Evolutionary conservation across 805 yeast genomes (phyloP), one percentile per base, ranked within the genome.

Genomic region (Metschnikowia lochheadii): DNA sequence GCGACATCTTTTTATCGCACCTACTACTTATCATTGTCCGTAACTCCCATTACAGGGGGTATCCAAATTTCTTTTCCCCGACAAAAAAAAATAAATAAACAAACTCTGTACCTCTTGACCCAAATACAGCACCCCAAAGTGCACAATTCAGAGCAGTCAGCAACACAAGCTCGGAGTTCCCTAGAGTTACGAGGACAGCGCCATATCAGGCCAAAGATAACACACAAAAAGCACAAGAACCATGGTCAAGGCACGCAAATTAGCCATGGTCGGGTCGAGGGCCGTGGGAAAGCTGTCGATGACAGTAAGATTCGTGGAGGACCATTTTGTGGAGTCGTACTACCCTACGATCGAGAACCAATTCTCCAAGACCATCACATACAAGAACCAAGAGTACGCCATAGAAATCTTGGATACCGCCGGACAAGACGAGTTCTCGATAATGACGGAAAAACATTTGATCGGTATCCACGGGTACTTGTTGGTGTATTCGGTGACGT

Each of bases 261-360:
- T 90, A 49, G 95, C 95, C 13, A 85, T 90, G 17, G 89, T 89
- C 18, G 97, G 97, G 39, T 83, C 94, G 17, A 77, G 95, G 46
- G 86, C 91, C 35, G 96, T 89, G 21, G 96, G 96, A 1, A 85
- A 90, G 68, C 88, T 96, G 31, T 85, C 96, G 1, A 72, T 89
- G 72, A 85, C 90, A 1, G 89, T 88, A 10, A 83, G 89, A 58
- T 90, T 83, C 65, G 92, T 87, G 6, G 96, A 90, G 61, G 87
- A 87, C 59, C 92, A 88, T 63, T 90, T 89, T 64, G 87, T 87
- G 21, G 97, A 90, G 66, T 78, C 85, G 33, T 89, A 90, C 68
- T 90, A 89, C 66, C 97, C 97, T 31, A 90, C 97, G 5, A 87
- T 88, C 54, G 95, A 89, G 65, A 89, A 87, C 67, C 91, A 87